Evolutionary conservation across 2,329 filamentous ascomycete species (phyloP), one percentile per base, ranked within the genome.

Genomic region (Talaromyces verruculosus): DNA sequence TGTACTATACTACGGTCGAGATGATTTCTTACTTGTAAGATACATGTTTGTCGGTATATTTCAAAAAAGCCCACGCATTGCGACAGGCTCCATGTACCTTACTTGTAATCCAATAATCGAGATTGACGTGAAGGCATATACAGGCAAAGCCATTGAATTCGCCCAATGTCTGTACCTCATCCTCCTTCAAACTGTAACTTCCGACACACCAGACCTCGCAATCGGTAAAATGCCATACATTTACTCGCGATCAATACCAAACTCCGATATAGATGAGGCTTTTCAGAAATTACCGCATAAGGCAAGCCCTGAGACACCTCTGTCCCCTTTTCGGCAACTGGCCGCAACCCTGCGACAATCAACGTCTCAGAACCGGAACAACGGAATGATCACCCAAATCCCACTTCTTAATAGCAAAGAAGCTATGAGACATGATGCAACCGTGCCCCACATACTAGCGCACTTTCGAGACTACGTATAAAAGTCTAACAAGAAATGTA

Each of bases 361-460:
- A 30, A n/a, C 39, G 62, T 64, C 53, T 64, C 62, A 49, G 39
- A 58, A 39, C 5, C 28, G 25, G 39, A 25, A 35, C 13, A 19
- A 25, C n/a, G 30, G 30, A 3, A 64, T 47, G 47, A 15, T 17
- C 15, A 37, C 37, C 10, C 19, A 22, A 43, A 39, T 30, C n/a
- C 45, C 15, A 22, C 51, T 28, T 51, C 5, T 41, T 47, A 22
- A 1, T 22, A 47, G 19, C 19, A 43, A n/a, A 33, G n/a, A 39
- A 57, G n/a, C 53, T 33, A 15, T 57, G 33, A 57, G 53, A 57
- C 33, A 57, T 37, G 8, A 41, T 41, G 35, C 25, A 25, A 19
- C 33, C n/a, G n/a, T 37, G 22, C 22, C 35, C 22, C 30, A 19
- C 60, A 28, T 13, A 28, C 45, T 62, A 51, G 35, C 5, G 30